Percentiles rank a stretch among this genome's conserved stretches.
Conservation (phyloP, 805 yeast species). For the Danielia reshetovae region DNA sequence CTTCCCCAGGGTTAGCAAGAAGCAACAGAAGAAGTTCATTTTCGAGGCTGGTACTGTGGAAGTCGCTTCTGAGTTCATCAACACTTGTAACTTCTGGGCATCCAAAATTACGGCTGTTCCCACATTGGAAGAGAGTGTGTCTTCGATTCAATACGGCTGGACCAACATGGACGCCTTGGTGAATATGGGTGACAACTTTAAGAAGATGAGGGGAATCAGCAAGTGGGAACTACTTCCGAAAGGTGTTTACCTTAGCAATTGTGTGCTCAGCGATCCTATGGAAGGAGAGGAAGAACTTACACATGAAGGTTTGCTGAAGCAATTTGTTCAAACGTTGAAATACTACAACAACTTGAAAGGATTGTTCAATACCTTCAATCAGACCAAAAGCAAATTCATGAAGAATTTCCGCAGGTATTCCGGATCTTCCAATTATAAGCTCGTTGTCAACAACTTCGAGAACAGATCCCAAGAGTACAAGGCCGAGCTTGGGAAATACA, state of each 20-base stretch:
- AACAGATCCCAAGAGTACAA: constrained; percentile 41
- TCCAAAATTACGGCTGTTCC: constrained; percentile 82
- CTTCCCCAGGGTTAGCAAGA: constrained; percentile 44
- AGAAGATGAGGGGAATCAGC: constrained; percentile 29
- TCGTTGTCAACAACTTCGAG: constrained; percentile 37
- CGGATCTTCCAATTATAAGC: constrained; percentile 31
- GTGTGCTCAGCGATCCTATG: constrained; percentile 17
- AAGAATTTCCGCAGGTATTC: constrained; percentile 24
- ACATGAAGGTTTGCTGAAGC: constrained; percentile 42
- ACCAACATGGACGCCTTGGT: constrained; percentile 35
- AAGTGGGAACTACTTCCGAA: constrained; percentile 42
- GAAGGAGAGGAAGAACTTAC: constrained; percentile 18
- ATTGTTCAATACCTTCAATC: constrained; percentile 29
- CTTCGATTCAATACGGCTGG: constrained; percentile 87
- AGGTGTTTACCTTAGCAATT: constrained; percentile 39
- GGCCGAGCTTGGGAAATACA: constrained; percentile 42
- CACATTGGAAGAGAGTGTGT: constrained; percentile 58
- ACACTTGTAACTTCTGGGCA: constrained; percentile 88
- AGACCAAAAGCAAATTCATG: constrained; percentile 27
- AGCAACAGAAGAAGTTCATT: constrained; percentile 40
- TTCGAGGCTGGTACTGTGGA: constrained; percentile 66
- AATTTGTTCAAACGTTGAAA: constrained; percentile 37
- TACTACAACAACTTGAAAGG: constrained; percentile 38
- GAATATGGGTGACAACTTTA: constrained; percentile 24
- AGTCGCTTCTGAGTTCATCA: constrained; percentile 64